Evolutionary conservation across 2,329 filamentous ascomycete species (phyloP), one percentile per base, ranked within the genome.

Genomic region (Fusarium papillatum): DNA sequence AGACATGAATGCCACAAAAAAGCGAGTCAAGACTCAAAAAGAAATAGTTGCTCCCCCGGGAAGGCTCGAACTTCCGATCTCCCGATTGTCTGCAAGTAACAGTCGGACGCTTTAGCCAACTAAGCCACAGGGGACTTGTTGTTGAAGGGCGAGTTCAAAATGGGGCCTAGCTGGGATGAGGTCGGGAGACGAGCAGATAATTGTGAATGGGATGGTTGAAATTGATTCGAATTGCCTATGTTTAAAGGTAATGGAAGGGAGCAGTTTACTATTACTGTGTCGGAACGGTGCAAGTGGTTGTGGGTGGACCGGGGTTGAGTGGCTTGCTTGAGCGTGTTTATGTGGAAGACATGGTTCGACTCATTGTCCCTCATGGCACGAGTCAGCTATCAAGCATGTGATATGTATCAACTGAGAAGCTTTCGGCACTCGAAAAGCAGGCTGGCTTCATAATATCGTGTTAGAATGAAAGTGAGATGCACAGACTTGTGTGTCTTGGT

Each of bases 51-150:
- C 72, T 80, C 78, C 78, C 78, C 78, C 78, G 78, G 78, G 73
- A 80, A 80, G 78, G 78, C 72, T 80, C 78, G 78, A 80, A 80
- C 78, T 80, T 78, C 75, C 76, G 78, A 80, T 79, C 78, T 80
- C 77, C 75, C 77, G 78, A 80, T 80, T 77, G 76, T 76, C 76
- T 77, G 68, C 57, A 66, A 73, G 70, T 76, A 76, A 76, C 75
- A 76, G 75, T 76, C 75, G 75, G 75, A 76, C 75, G 75, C 75
- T 76, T 76, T 76, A 75, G 72, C 75, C 75, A 76, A 77, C 75
- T 76, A 76, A 76, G 75, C 75, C 75, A 76, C 75, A 77, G 72
- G 75, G 75, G 75, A 77, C 26, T 34, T 29, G 60, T 55, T 71
- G 24, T 36, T 48, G 34, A 26, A n/a, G 9, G 55, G 2, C n/a